Evolutionary conservation across 2,329 filamentous ascomycete species (phyloP), one percentile per base, ranked within the genome.

Genomic region (Berkeleyomyces basicola): DNA sequence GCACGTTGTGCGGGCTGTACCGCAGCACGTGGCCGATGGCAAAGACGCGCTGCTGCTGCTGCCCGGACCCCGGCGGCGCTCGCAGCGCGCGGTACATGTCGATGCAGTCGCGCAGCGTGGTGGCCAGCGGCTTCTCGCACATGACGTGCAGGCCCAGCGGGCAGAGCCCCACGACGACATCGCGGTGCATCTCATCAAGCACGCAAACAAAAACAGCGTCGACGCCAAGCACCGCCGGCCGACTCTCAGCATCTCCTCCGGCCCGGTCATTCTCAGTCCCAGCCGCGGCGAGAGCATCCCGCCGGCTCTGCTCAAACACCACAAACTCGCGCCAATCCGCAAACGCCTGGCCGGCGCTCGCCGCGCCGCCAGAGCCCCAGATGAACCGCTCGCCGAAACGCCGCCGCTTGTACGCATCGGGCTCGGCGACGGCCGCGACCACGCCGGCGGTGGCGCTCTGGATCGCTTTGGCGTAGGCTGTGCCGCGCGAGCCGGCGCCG

Each of bases 101-200:
- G 43, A 96, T 75, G 70, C 90, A 96, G 68, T 93, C 90, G 16
- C 79, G 72, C 37, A 97, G 75, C 0, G 82, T 86, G 31, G 89
- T 90, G 0, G 90, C 89, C 61, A 99, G 75, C 2, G 93, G 93
- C 74, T 99, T 99, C 77, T 99, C 93, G 71, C 90, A 95, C 78
- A 96, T 88, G 66, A 97, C 83, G 72, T 96, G 90, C 58, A 96
- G 75, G 2, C 81, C 70, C 76, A 85, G 74, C 10, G 81, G 81
- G 1, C 87, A 85, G 61, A 96, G 78, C 1, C 83, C 87, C 51
- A 85, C 79, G 31, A 96, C 81, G 58, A 92, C 89, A 63, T 90
- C 85, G 59, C 84, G 84, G 72, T 99, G 93, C 75, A 88, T 85
- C 73, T 95, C 88, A 72, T 99, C 93, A 7, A 92, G 78, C 1